phyloP scores from a whole-genome alignment of 2,329 filamentous ascomycete genomes.

The Trichoderma sp. region DNA sequence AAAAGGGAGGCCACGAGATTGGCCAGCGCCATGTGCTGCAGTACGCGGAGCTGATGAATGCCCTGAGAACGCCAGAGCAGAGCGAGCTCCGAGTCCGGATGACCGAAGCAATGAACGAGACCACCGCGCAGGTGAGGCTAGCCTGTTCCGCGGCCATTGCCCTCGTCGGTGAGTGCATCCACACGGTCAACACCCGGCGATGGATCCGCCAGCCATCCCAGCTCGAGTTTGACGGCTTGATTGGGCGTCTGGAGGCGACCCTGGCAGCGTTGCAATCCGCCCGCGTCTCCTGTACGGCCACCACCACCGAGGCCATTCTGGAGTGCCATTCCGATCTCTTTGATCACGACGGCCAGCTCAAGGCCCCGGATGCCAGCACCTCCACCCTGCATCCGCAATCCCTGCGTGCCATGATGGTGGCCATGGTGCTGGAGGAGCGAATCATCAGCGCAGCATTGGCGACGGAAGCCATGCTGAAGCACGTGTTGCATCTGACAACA shows the following conservation, averaged over 20 bases:
- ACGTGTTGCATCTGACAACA: slow-evolving; percentile 41
- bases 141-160: slow-evolving; percentile 31
- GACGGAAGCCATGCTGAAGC: slow-evolving; percentile 40
- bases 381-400: slow-evolving; percentile 30
- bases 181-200: slow-evolving; percentile 35
- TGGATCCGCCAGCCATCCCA: slow-evolving; percentile 35
- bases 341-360: slow-evolving; percentile 43
- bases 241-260: slow-evolving; percentile 28
- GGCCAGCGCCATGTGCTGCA: slow-evolving; percentile 37
- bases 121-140: slow-evolving; percentile 34
- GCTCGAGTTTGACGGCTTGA: slow-evolving; percentile 30
- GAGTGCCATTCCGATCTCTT: slow-evolving; percentile 45
- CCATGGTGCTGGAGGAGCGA: slow-evolving; percentile 52
- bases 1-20: slow-evolving; percentile 27
- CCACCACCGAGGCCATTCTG: slow-evolving; percentile 46
- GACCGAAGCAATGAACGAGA: slow-evolving; percentile 36
- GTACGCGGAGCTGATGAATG: slow-evolving; percentile 39
- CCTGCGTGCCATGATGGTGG: slow-evolving; percentile 45
- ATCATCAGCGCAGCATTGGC: slow-evolving; percentile 34
- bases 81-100: slow-evolving; percentile 38
- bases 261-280: slow-evolving; percentile 34
- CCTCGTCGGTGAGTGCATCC: slow-evolving; percentile 32
- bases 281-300: slow-evolving; percentile 32
- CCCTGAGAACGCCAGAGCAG: slow-evolving; percentile 42
- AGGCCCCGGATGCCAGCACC: slow-evolving; percentile 28